These are phyloP conservation scores for Botrytis aclada DNA, from an alignment of 2,329 filamentous ascomycete genomes.

Conservation along the genomic window DNA sequence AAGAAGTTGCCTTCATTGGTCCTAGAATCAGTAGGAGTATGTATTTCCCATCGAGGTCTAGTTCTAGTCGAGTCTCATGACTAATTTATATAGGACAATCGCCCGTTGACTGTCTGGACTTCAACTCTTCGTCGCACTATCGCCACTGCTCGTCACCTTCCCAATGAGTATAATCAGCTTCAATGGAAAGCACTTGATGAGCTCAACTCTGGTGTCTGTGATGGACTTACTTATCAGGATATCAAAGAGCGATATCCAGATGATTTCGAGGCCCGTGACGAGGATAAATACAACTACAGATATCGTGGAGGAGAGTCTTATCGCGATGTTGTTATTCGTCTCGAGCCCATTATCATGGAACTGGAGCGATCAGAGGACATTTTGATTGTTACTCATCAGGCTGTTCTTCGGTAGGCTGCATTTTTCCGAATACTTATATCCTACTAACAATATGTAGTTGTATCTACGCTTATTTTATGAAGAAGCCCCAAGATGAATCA, in stretches of 20 bases:
- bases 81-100: conserved; percentile 44
- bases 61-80: conserved; percentile 5
- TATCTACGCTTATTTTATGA: conserved; percentile 99
- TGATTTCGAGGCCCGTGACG: conserved; percentile 91
- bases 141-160: conserved; percentile 81
- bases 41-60: conserved; percentile 36
- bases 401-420: conserved; percentile 61
- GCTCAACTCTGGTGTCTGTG: conserved; percentile 93
- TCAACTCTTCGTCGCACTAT: conserved; percentile 81
- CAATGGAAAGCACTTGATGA: conserved; percentile 99
- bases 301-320: conserved; percentile 96
- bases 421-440: background rate
- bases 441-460: conserved; percentile 46
- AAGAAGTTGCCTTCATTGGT: conserved; percentile 80
- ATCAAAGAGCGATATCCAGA: conserved; percentile 90
- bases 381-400: conserved; percentile 96
- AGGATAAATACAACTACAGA: conserved; percentile 99
- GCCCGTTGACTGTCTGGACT: conserved; percentile 70
- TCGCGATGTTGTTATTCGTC: conserved; percentile 92
- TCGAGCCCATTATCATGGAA: conserved; percentile 99
- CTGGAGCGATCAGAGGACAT: conserved; percentile 95
- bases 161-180: conserved; percentile 81
- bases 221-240: conserved; percentile 83
- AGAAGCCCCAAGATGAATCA: conserved; percentile 85
- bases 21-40: conserved; percentile 79